Conservation (phyloP, 2,329 filamentous ascomycete genomes). For the Pseudogymnoascus sp. region DNA sequence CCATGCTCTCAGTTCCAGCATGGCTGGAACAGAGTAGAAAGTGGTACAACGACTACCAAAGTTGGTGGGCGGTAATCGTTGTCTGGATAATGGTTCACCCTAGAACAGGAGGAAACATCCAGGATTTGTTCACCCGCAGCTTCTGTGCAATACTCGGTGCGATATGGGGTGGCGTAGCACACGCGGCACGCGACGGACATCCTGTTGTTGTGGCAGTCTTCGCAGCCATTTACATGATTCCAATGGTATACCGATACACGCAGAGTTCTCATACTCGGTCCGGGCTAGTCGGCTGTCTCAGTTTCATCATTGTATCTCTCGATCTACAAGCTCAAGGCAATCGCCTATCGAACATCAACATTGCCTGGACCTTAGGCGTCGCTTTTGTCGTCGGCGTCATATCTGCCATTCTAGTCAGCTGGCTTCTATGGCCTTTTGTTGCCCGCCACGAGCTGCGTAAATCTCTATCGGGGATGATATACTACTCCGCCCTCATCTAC, state of each 20-base stretch:
- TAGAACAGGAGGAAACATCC: conserved; percentile 47
- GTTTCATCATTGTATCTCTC: conserved; percentile 46
- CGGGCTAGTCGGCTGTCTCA: conserved; percentile 48
- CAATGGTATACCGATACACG: conserved; percentile 49
- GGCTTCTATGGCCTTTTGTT: conserved; percentile 53
- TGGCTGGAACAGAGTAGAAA: conserved; percentile 36
- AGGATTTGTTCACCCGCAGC: conserved; percentile 45
- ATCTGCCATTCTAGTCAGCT: conserved; percentile 46
- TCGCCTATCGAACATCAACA: conserved; percentile 27
- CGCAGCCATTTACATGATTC: conserved; percentile 47
- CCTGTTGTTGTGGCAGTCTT: conserved; percentile 48
- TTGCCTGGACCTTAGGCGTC: conserved; percentile 40
- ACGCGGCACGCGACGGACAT: conserved; percentile 42
- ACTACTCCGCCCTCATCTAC: conserved; percentile 50
- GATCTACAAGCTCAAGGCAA: conserved; percentile 22
- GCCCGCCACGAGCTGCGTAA: conserved; percentile 49
- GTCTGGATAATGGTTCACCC: conserved; percentile 47
- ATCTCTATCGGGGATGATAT: conserved; percentile 46
- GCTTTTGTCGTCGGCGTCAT: conserved; percentile 46
- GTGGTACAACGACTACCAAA: conserved; percentile 48
- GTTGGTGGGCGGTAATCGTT: conserved; percentile 50
- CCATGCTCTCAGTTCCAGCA: conserved; percentile 44
- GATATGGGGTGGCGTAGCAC: conserved; percentile 45
- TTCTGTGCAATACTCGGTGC: conserved; percentile 43
- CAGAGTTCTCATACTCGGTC: conserved; percentile 49